These are phyloP conservation scores for Scutellaria baicalensis DNA, from an alignment of 257 asterid species.

Conservation along the genomic window DNA sequence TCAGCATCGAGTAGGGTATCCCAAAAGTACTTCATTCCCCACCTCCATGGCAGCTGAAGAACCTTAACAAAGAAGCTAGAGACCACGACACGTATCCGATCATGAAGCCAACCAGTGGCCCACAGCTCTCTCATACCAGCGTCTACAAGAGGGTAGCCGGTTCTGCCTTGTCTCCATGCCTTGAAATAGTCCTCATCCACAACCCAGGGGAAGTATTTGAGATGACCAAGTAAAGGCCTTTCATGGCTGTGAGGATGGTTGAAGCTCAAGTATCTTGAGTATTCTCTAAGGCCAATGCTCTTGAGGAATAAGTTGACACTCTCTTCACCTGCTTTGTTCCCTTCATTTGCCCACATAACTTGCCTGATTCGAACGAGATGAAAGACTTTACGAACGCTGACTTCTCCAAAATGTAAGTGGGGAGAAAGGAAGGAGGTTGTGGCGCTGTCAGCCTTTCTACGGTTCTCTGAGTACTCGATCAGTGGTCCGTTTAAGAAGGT, in stretches of 20 bases:
- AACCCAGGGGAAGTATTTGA: conserved; percentile 81
- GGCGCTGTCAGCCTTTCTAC: conserved; percentile 87
- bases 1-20: conserved; percentile 91
- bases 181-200: conserved; percentile 78
- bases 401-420: conserved; percentile 84
- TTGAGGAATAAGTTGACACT: conserved; percentile 84
- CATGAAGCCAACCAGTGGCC: conserved; percentile 98
- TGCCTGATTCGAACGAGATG: conserved; percentile 84
- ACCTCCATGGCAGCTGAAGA: conserved; percentile 92
- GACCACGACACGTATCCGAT: conserved; percentile 83
- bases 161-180: conserved; percentile 93
- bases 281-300: conserved; percentile 90
- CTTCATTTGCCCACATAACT: conserved; percentile 86
- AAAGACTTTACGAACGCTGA: conserved; percentile 81
- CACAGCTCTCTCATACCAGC: conserved; percentile 97
- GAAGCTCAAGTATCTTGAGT: conserved; percentile 87
- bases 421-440: conserved; percentile 95
- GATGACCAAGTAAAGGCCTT: conserved; percentile 78
- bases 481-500: conserved; percentile 75
- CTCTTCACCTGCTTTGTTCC: conserved; percentile 80
- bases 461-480: conserved; percentile 76
- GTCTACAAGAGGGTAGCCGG: conserved; percentile 93
- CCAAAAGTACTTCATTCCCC: conserved; percentile 99
- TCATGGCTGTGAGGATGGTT: conserved; percentile 94
- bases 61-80: conserved; percentile 94